These are phyloP conservation scores for Boletus vinaceobasis DNA, from an alignment of 768 basidiomycete genomes.

Conservation along the genomic window DNA sequence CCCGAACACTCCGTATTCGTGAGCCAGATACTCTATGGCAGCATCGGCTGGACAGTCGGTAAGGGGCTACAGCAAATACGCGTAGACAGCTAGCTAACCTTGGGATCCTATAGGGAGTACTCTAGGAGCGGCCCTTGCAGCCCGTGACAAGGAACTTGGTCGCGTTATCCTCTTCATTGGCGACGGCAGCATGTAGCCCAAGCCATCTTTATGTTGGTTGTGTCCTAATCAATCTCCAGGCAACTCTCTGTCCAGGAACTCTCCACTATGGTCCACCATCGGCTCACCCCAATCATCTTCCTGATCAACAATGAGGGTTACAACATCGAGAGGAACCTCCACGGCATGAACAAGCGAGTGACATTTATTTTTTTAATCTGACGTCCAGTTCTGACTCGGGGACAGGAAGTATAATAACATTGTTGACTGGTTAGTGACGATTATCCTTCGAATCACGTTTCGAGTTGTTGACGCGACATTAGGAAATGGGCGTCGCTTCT, in stretches of 20 bases:
- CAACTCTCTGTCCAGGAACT: conserved; percentile 82
- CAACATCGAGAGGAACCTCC: conserved; percentile 80
- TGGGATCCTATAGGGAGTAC: conserved; percentile 43
- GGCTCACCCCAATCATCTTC: conserved; percentile 80
- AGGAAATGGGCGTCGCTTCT: conserved; percentile 67
- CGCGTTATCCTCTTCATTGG: conserved; percentile 84
- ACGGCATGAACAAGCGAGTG: conserved; percentile 54
- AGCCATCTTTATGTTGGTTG: not conserved
- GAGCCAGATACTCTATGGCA: conserved; percentile 85
- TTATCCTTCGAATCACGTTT: not conserved
- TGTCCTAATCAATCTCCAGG: conserved; percentile 33
- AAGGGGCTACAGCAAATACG: conserved; percentile 16
- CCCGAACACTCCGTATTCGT: conserved; percentile 67
- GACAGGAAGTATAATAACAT: conserved; percentile 84
- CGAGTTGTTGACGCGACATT: not conserved
- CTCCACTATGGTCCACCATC: conserved; percentile 74
- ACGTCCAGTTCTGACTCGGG: not conserved
- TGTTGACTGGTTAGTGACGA: conserved; percentile 53
- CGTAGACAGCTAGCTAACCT: not conserved
- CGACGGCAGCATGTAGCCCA: conserved; percentile 70
- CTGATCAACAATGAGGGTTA: conserved; percentile 80
- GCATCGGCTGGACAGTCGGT: conserved; percentile 88
- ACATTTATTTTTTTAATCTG: not conserved
- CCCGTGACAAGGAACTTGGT: conserved; percentile 54
- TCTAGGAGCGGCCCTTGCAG: conserved; percentile 80